Percentiles rank a stretch among this genome's conserved stretches.
Evolutionary conservation across 106 monocot genomes (phyloP).

Genomic region (Iris macrosiphon): DNA sequence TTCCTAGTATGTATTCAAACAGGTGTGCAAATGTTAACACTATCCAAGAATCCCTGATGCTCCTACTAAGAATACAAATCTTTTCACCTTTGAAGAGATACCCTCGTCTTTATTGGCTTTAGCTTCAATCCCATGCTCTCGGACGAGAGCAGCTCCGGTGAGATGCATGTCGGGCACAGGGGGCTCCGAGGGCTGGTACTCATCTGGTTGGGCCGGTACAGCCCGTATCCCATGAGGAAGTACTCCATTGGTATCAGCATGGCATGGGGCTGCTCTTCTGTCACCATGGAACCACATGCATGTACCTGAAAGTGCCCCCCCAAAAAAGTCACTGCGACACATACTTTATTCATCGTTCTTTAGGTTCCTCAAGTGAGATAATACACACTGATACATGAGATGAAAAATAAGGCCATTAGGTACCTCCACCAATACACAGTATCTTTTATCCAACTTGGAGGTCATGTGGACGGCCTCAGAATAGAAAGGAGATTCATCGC

Average conservation of each 20-base stretch:
- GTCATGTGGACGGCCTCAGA: conserved; percentile 63
- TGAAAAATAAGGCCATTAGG: no score
- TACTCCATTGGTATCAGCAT: conserved; percentile 87
- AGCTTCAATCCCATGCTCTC: conserved; percentile 97
- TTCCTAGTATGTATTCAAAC: no score
- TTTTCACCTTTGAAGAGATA: conserved; percentile 40
- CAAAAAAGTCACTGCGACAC: no score
- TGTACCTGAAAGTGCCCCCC: conserved; percentile 76
- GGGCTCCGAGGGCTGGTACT: conserved; percentile 73
- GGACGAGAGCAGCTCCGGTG: conserved; percentile 74
- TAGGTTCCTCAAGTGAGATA: no score
- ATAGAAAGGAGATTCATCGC: conserved; percentile 62
- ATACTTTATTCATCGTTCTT: no score
- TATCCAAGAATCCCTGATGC: no score
- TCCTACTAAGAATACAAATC: neutral
- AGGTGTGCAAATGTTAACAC: no score
- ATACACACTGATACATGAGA: no score
- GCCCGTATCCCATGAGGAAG: conserved; percentile 74
- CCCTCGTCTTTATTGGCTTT: conserved; percentile 81
- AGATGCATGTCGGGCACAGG: conserved; percentile 62
- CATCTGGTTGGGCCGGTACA: conserved; percentile 55
- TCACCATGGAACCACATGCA: conserved; percentile 86
- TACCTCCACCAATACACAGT: conserved; percentile 72
- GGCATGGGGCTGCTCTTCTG: conserved; percentile 90
- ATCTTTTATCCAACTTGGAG: conserved; percentile 65